Base-by-base conservation (phyloP, 2,329 filamentous ascomycete species). In the Stagonosporopsis rhizophila region DNA sequence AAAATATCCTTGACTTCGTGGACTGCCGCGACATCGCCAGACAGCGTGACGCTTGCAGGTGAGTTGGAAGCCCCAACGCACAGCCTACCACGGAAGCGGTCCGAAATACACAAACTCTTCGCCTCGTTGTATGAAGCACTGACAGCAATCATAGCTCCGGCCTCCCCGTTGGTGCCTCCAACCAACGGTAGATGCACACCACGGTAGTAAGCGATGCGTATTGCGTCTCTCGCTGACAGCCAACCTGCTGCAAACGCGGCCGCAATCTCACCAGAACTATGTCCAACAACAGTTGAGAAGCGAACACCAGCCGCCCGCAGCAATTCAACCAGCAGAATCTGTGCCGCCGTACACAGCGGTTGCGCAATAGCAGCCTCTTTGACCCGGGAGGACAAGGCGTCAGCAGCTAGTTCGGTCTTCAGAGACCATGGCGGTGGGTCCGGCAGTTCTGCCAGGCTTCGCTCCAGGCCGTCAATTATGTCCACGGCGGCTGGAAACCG, bases 21-120 rank as follows among this genome's bases (percentile, higher is more conserved):
- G 4, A 82, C 73, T 2, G 74, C 77, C 53, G 75, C 69, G 0
- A 37, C 45, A 51, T 82, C 78, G 0, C 81, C 80, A 12, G 79
- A 80, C 0, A 82, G 45, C 0, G 81, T 82, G 2, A 80, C 65
- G 32, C 74, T 79, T 0, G 63, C 48, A 1, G 77, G 68, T 4
- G 65, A 64, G 34, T 74, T 74, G 27, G 46, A 37, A 0, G 69
- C 68, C 2, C 70, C 71, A 3, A 73, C 25, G 2, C 22, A 34
- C 1, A 74, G 4, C 0, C 61, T 55, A 1, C 67, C 67, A 19
- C 58, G 27, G 59, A 66, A 48, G 12, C 44, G 30, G 3, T 32
- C 25, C 0, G 35, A 11, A n/a, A 11, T n/a, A 34, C 52, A 57
- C 1, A 57, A 17, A 1, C 30, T 41, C 4, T 42, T 7, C 2